phyloP scores from a whole-genome alignment of 495 filamentous ascomycete species.

The Daldinia loculata region DNA sequence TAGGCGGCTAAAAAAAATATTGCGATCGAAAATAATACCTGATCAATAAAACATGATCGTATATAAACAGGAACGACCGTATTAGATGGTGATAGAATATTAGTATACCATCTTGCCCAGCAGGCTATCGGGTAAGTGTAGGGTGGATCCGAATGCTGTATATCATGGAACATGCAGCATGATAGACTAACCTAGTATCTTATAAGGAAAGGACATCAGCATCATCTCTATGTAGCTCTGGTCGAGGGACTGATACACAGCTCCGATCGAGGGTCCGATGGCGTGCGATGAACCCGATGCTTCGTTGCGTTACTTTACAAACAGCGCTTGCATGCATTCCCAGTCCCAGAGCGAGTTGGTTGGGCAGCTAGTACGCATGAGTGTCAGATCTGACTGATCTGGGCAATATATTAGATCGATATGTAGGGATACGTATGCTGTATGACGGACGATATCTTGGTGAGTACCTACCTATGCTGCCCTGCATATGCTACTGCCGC shows the following conservation, averaged over 20 bases:
- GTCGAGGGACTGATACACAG: slow-evolving; percentile 23
- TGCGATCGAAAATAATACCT: neutral
- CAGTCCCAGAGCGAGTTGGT: slow-evolving; percentile 15
- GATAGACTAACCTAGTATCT: slow-evolving; percentile 26
- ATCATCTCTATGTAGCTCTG: slow-evolving; percentile 32
- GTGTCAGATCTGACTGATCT: slow-evolving; percentile 29
- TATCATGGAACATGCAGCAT: slow-evolving; percentile 25
- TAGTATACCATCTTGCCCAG: neutral
- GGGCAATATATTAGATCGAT: slow-evolving; percentile 19
- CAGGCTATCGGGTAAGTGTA: neutral
- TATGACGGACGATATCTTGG: slow-evolving; percentile 28
- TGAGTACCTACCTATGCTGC: neutral
- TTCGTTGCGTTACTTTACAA: slow-evolving; percentile 25
- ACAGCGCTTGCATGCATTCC: slow-evolving; percentile 34
- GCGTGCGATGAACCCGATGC: slow-evolving; percentile 34
- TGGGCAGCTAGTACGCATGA: slow-evolving; percentile 17
- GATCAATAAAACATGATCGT: too few species aligned
- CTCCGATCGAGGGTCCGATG: slow-evolving; percentile 40
- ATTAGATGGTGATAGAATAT: neutral
- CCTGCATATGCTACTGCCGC: slow-evolving; percentile 15
- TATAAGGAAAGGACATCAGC: slow-evolving; percentile 25
- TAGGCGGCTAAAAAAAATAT: slow-evolving; percentile 1
- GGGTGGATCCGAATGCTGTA: slow-evolving; percentile 16
- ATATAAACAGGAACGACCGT: neutral
- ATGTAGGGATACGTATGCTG: slow-evolving; percentile 23